Conservation (phyloP, 805 yeast genomes). For the Sungouiella thailandica region DNA sequence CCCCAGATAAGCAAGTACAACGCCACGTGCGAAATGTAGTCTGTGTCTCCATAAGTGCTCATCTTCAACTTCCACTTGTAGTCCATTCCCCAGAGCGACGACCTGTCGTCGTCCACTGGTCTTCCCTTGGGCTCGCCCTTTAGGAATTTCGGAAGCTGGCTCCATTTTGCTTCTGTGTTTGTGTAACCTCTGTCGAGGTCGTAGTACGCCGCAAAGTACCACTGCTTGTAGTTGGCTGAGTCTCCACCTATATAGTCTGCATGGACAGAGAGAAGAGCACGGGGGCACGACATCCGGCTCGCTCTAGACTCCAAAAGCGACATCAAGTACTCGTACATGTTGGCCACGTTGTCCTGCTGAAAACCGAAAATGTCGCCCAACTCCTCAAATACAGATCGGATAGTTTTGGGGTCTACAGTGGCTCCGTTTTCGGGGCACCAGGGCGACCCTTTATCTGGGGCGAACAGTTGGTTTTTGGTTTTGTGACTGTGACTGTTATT, state of each 20-base stretch:
- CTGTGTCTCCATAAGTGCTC: constrained; percentile 47
- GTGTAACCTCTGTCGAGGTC: constrained; percentile 60
- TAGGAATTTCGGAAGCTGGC: constrained; percentile 23
- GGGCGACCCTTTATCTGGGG: too few species aligned
- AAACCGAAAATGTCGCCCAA: constrained; percentile 72
- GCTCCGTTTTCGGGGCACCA: constrained; percentile 15
- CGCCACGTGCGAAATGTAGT: constrained; percentile 62
- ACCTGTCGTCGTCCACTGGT: constrained; percentile 7
- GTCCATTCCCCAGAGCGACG: constrained; percentile 18
- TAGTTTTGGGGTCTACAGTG: constrained; percentile 37
- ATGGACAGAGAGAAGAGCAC: constrained; percentile 73
- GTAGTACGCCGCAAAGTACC: constrained; percentile 86
- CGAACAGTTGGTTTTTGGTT: too few species aligned
- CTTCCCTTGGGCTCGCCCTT: constrained; percentile 1
- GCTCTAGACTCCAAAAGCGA: constrained; percentile 81
- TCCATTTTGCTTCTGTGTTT: constrained; percentile 28
- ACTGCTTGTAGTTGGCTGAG: constrained; percentile 77
- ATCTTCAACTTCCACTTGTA: constrained; percentile 65
- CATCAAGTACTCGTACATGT: constrained; percentile 80
- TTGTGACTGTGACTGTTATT: too few species aligned
- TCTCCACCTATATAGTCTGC: constrained; percentile 92
- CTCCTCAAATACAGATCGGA: constrained; percentile 54
- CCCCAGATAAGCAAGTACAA: constrained; percentile 68
- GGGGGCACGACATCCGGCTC: constrained; percentile 65
- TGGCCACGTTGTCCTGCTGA: constrained; percentile 70